These are phyloP conservation scores for Macadamia integrifolia DNA, from an alignment of 164 flowering plant species.

Conservation along the genomic window DNA sequence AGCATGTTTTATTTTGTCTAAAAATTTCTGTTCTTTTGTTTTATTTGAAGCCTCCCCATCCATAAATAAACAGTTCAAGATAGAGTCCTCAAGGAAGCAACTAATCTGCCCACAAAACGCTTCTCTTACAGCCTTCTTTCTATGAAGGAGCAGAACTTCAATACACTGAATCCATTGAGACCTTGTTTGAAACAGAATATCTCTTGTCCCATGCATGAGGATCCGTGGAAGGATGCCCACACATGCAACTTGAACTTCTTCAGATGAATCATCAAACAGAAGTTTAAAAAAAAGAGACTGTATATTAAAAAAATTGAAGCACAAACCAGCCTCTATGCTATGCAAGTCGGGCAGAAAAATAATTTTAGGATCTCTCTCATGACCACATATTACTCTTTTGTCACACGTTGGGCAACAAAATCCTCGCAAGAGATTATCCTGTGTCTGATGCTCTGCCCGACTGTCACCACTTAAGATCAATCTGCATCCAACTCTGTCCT, in stretches of 20 bases:
- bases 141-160: conserved; percentile 56
- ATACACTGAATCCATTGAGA: conserved; percentile 69
- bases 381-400: conserved; percentile 14
- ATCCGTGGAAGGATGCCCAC: conserved; percentile 51
- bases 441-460: conserved; percentile 25
- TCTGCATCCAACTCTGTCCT: conserved; percentile 36
- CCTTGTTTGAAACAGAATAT: conserved; percentile 39
- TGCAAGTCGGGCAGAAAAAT: conserved; percentile 18
- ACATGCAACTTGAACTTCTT: conserved; percentile 83
- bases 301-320: conserved; percentile 35
- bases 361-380: conserved; percentile 16
- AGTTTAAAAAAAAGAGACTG: conserved; percentile 57
- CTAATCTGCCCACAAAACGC: conserved; percentile 71
- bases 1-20: conserved; percentile 68
- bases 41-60: conserved; percentile 32
- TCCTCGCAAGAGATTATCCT: conserved; percentile 40
- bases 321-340: conserved; percentile 18
- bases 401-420: conserved; percentile 90
- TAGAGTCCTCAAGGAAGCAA: conserved; percentile 50
- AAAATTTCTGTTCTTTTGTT: conserved; percentile 54
- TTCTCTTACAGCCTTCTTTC: conserved; percentile 62
- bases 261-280: conserved; percentile 68
- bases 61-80: conserved; percentile 51
- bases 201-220: conserved; percentile 53
- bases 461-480: conserved; percentile 29